phyloP scores from a whole-genome alignment of 2,329 filamentous ascomycete genomes.

The Curvularia verruculosa region DNA sequence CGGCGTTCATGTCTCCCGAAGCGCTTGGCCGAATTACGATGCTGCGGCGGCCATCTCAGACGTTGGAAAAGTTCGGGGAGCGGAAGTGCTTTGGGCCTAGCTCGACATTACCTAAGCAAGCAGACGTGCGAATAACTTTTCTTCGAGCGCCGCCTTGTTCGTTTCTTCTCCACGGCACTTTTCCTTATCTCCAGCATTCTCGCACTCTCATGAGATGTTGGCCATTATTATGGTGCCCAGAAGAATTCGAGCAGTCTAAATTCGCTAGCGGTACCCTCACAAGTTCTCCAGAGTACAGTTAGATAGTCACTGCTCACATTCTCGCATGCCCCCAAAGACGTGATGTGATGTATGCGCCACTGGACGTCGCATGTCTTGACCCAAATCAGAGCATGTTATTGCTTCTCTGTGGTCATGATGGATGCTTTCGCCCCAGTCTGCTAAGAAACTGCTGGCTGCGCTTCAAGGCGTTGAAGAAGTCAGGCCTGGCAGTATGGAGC shows the following conservation, averaged over 20 bases:
- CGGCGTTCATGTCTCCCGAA: conserved; percentile 49
- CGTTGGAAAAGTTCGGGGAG: conserved; percentile 39
- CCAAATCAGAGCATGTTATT: neutral
- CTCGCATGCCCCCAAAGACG: conserved; percentile 9
- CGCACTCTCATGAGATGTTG: conserved; percentile 67
- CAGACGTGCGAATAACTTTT: conserved; percentile 25
- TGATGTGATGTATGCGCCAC: conserved; percentile 2
- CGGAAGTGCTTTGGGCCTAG: conserved; percentile 40
- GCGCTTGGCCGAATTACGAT: conserved; percentile 14
- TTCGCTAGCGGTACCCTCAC: conserved; percentile 97
- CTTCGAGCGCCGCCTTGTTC: conserved; percentile 22
- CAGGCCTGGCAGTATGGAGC: neutral
- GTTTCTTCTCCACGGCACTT: conserved; percentile 65
- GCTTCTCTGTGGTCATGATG: neutral
- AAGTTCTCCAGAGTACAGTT: conserved; percentile 80
- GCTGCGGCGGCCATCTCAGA: conserved; percentile 20
- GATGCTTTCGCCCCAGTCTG: no score
- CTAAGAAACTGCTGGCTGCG: neutral
- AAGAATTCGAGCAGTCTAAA: conserved; percentile 81
- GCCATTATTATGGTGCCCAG: conserved; percentile 92
- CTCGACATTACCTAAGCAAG: conserved; percentile 22
- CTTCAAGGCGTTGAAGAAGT: neutral
- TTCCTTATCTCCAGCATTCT: conserved; percentile 93
- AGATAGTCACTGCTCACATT: conserved; percentile 95
- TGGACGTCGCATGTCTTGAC: neutral